A percentile compares a stretch with the other conserved stretches of the same genome.
These are phyloP conservation scores for Cryphonectria parasitica DNA, from an alignment of 2,329 filamentous ascomycete genomes.

Conservation along the genomic window DNA sequence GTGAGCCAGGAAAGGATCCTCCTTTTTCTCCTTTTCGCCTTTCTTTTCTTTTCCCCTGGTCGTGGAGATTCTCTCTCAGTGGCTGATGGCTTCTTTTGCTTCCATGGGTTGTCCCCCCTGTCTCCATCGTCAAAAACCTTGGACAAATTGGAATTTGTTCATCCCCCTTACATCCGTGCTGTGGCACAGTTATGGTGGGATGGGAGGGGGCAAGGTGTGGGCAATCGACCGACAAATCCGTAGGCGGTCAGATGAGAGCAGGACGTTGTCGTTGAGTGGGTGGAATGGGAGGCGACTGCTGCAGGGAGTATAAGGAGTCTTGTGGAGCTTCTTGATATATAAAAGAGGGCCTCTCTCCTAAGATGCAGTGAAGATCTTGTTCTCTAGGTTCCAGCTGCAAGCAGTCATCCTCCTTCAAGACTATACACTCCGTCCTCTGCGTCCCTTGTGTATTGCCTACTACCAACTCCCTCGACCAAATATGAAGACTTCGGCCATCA, in stretches of 20 bases:
- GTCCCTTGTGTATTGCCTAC: neutral
- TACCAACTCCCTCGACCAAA: neutral
- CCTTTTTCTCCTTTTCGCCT: neutral
- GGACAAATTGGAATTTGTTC: neutral
- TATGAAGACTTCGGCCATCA: slow-evolving; percentile 4
- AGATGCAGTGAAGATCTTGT: neutral
- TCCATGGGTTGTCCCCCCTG: neutral
- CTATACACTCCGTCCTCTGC: neutral
- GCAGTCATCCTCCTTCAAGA: neutral
- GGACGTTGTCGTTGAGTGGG: neutral
- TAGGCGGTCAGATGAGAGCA: neutral
- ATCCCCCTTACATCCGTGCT: neutral
- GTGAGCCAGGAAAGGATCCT: neutral
- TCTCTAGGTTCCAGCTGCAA: neutral
- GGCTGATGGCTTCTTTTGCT: neutral
- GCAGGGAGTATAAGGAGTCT: neutral
- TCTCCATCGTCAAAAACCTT: neutral
- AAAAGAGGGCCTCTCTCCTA: neutral
- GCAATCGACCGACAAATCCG: neutral
- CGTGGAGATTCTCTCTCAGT: neutral
- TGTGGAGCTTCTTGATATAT: slow-evolving; percentile 3
- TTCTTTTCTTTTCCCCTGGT: neutral
- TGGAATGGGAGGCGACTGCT: neutral
- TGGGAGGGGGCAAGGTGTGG: too few species aligned
- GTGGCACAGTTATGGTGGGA: neutral